phyloP scores from a whole-genome alignment of 768 basidiomycete species.

The Termitomyces sp. region DNA sequence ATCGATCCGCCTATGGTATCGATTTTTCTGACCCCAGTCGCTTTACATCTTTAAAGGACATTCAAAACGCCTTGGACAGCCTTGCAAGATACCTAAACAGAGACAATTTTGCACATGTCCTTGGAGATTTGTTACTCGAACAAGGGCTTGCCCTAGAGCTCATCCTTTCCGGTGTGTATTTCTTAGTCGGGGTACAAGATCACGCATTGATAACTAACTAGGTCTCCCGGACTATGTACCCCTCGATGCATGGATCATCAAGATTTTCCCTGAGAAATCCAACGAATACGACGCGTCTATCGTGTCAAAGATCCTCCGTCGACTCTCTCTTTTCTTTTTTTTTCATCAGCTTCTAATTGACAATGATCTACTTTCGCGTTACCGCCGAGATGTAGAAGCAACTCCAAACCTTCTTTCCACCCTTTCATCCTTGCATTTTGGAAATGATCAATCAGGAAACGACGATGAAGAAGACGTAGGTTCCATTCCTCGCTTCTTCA shows the following conservation, averaged over 20 bases:
- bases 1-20: constrained; percentile 18
- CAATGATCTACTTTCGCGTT: not conserved
- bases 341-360: not conserved
- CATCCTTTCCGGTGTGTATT: constrained; percentile 20
- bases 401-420: constrained; percentile 7
- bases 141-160: constrained; percentile 20
- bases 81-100: constrained; percentile 19
- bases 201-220: not conserved
- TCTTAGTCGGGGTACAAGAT: constrained; percentile 3
- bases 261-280: constrained; percentile 24
- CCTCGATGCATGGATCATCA: constrained; percentile 25
- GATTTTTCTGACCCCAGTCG: constrained; percentile 16
- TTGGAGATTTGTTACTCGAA: constrained; percentile 19
- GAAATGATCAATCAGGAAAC: not conserved
- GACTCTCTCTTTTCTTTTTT: constrained; percentile 7
- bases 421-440: not conserved
- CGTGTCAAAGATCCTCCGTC: constrained; percentile 7
- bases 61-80: constrained; percentile 17
- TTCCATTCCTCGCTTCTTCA: not conserved
- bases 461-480: not conserved
- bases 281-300: constrained; percentile 3
- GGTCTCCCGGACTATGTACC: constrained; percentile 10
- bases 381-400: constrained; percentile 5
- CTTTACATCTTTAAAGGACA: constrained; percentile 14
- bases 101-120: constrained; percentile 16